phyloP scores from a whole-genome alignment of 2,329 filamentous ascomycete species.

The Tolypocladium tropicale region DNA sequence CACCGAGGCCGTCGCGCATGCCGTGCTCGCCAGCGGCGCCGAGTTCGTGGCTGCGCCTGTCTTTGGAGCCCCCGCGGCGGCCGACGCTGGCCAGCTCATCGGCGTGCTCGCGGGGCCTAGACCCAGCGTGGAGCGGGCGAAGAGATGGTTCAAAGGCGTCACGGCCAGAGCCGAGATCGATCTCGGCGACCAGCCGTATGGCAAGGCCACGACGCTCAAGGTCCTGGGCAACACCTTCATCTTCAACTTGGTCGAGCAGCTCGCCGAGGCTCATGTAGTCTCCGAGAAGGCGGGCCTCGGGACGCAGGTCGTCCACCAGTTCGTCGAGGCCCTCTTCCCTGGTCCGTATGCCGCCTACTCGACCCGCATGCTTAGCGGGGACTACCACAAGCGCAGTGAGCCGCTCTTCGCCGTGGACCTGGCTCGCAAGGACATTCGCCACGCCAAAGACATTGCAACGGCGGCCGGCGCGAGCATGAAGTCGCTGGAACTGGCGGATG shows the following conservation, averaged over 20 bases:
- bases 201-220: slow-evolving; percentile 63
- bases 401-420: slow-evolving; percentile 79
- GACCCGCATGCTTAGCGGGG: slow-evolving; percentile 61
- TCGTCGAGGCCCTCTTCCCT: slow-evolving; percentile 64
- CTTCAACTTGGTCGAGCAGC: slow-evolving; percentile 68
- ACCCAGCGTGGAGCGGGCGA: slow-evolving; percentile 49
- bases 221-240: slow-evolving; percentile 82
- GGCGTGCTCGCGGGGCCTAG: slow-evolving; percentile 61
- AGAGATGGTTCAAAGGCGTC: slow-evolving; percentile 27
- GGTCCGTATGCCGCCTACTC: slow-evolving; percentile 69
- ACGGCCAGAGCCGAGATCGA: slow-evolving; percentile 61
- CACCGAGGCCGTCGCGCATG: slow-evolving; percentile 53
- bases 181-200: slow-evolving; percentile 57
- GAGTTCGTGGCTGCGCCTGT: slow-evolving; percentile 64
- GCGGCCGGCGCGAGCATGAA: slow-evolving; percentile 50
- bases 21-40: slow-evolving; percentile 47
- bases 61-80: slow-evolving; percentile 62
- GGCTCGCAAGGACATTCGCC: slow-evolving; percentile 70
- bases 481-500: slow-evolving; percentile 57
- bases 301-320: slow-evolving; percentile 55
- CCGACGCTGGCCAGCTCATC: slow-evolving; percentile 60
- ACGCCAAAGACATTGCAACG: slow-evolving; percentile 60
- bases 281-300: slow-evolving; percentile 76
- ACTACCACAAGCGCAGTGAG: slow-evolving; percentile 65
- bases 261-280: slow-evolving; percentile 68